Evolutionary conservation across 495 filamentous ascomycete genomes (phyloP), one percentile per base, ranked within the genome.

Genomic region (Penicillium pulvis): DNA sequence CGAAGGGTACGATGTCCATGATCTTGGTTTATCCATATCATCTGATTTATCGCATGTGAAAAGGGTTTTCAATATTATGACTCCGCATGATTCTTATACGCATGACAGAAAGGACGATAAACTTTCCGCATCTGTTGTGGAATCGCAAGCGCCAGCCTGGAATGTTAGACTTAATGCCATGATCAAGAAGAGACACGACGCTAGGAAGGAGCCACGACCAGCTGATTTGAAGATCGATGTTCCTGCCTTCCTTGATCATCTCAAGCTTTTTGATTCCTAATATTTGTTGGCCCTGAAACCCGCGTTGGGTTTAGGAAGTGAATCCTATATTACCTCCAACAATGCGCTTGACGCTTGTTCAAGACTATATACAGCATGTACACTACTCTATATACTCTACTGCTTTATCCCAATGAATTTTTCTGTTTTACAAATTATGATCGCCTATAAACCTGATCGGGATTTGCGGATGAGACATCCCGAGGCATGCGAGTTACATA

Each of bases 1-100:
- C 0, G 64, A 73, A 2, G 71, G 64, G 10, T 49, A 53, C 23
- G 62, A 73, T 30, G 14, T 73, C 20, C 68, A 78, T 55, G 31
- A 66, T 45, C 4, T 72, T 10, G 41, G 62, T 26, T 10, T 74
- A 2, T 63, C 36, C 0, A 28, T 65, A 16, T 24, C 59, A 4
- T 33, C 58, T 3, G 48, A 68, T 10, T 10, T 68, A 2, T 17
- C 58, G 3, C 6, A 28, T 12, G 6, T 49, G 4, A 23, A 49
- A 12, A 31, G 42, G 6, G 17, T 6, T 8, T 41, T 35, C 6
- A 17, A 5, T 14, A 1, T 26, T 1, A 3, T 28, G 16, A 19
- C 30, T 16, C 19, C n/a, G 2, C 23, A 47, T 49, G 54, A 56
- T 35, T 36, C 26, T n/a, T 49, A 56, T 24, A 41, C 16, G 9